A percentile compares a stretch with the other conserved stretches of the same genome.
These are phyloP conservation scores for Tricholoma sp. DNA, from an alignment of 768 basidiomycete species.

Conservation along the genomic window DNA sequence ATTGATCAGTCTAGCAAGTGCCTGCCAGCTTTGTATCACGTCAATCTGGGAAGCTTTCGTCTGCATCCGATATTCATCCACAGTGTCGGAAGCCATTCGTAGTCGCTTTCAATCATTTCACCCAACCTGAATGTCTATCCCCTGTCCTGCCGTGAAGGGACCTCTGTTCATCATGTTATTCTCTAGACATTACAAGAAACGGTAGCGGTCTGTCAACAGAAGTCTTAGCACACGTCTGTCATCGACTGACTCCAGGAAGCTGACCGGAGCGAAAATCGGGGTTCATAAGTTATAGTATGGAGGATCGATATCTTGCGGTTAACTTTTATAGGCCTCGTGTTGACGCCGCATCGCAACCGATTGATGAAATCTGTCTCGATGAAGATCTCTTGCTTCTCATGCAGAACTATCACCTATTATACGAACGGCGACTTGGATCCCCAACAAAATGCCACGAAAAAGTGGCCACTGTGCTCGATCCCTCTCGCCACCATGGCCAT, in stretches of 20 bases:
- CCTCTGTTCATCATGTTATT: slow-evolving; percentile 17
- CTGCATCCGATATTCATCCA: slow-evolving; percentile 20
- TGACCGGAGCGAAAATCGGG: not conserved
- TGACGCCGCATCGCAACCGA: not conserved
- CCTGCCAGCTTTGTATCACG: slow-evolving; percentile 38
- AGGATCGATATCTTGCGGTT: no score
- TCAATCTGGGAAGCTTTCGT: slow-evolving; percentile 35
- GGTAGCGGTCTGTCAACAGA: not conserved
- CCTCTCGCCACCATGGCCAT: slow-evolving; percentile 8
- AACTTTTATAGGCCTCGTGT: not conserved
- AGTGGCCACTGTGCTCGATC: not conserved
- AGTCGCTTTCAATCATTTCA: slow-evolving; percentile 20
- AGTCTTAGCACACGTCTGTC: not conserved
- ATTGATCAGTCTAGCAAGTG: not conserved
- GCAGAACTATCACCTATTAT: not conserved
- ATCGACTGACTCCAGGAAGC: slow-evolving; percentile 3
- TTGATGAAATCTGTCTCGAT: not conserved
- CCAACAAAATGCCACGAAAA: not conserved
- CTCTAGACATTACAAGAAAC: not conserved
- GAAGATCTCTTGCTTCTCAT: not conserved
- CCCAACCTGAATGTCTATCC: slow-evolving; percentile 19
- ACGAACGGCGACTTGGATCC: not conserved
- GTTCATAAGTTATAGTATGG: no score
- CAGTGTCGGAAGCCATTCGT: no score
- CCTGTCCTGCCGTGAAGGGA: no score